These are phyloP conservation scores for Actinomortierella wolfii DNA, from an alignment of 371 early-diverging fungal genomes.

Conservation along the genomic window DNA sequence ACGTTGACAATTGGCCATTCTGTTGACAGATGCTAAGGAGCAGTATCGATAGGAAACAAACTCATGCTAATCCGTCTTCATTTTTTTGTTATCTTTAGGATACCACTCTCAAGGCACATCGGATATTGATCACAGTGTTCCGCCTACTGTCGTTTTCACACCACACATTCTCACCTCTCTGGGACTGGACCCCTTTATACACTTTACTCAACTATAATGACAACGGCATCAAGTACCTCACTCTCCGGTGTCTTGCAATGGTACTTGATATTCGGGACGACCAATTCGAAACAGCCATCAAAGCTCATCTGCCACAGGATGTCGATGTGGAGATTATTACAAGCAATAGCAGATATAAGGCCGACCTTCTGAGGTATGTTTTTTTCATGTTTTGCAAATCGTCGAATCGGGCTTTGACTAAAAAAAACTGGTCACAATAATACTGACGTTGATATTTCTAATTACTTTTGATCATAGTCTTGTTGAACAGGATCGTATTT, in stretches of 20 bases:
- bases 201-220: constrained; percentile 54
- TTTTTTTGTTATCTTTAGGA: constrained; percentile 10
- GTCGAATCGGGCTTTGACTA: no score
- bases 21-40: no score
- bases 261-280: constrained; percentile 59
- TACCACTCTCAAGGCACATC: constrained; percentile 47
- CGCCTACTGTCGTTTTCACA: constrained; percentile 62
- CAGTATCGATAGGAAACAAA: no score
- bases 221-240: constrained; percentile 53
- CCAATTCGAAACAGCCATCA: constrained; percentile 25
- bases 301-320: constrained; percentile 17
- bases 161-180: constrained; percentile 59
- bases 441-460: no score
- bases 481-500: constrained; percentile 43
- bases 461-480: constrained; percentile 15
- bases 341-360: constrained; percentile 24
- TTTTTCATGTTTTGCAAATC: not conserved
- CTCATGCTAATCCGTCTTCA: not conserved
- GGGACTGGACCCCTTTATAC: constrained; percentile 72
- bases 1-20: not conserved
- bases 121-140: constrained; percentile 62
- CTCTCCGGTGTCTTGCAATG: constrained; percentile 58
- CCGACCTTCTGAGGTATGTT: constrained; percentile 38
- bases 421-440: no score
- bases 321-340: constrained; percentile 24